phyloP scores from a whole-genome alignment of 768 basidiomycete genomes.

The Grammothele lineata region DNA sequence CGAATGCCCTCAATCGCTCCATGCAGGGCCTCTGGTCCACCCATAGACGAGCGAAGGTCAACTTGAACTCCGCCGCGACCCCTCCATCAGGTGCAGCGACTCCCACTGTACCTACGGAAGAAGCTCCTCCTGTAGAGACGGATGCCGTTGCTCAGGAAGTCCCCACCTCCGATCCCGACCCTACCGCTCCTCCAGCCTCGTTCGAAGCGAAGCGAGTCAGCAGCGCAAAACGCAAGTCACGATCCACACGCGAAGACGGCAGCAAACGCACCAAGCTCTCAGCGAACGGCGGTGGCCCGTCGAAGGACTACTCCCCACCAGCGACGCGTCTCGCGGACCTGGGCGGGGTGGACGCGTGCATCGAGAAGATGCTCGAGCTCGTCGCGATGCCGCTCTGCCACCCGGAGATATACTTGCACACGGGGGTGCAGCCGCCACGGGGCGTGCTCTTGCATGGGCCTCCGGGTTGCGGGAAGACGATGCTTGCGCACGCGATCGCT shows the following conservation, averaged over 20 bases:
- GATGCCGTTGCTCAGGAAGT: neutral
- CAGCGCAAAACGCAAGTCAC: conserved; percentile 59
- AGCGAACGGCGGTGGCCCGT: conserved; percentile 25
- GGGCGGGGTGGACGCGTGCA: conserved; percentile 80
- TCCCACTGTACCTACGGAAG: conserved; percentile 17
- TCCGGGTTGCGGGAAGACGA: conserved; percentile 95
- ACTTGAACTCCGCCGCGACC: conserved; percentile 46
- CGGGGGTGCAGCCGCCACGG: conserved; percentile 87
- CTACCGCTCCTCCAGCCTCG: neutral
- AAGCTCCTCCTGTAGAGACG: conserved; percentile 16
- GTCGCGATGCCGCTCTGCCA: conserved; percentile 93
- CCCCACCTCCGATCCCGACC: too few relatives aligned
- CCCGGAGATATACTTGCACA: conserved; percentile 92
- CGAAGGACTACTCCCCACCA: conserved; percentile 73
- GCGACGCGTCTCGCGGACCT: conserved; percentile 75
- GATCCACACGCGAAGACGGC: conserved; percentile 49
- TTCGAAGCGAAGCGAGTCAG: neutral
- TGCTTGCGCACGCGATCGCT: conserved; percentile 91
- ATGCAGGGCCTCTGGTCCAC: conserved; percentile 78
- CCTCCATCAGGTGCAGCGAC: conserved; percentile 22
- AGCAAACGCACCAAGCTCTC: conserved; percentile 56
- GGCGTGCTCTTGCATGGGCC: conserved; percentile 94
- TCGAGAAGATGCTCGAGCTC: conserved; percentile 94
- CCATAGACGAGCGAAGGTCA: conserved; percentile 61
- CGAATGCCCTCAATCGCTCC: conserved; percentile 71